Evolutionary conservation across 768 basidiomycete species (phyloP).

Genomic region (Lactifluus pinguis): DNA sequence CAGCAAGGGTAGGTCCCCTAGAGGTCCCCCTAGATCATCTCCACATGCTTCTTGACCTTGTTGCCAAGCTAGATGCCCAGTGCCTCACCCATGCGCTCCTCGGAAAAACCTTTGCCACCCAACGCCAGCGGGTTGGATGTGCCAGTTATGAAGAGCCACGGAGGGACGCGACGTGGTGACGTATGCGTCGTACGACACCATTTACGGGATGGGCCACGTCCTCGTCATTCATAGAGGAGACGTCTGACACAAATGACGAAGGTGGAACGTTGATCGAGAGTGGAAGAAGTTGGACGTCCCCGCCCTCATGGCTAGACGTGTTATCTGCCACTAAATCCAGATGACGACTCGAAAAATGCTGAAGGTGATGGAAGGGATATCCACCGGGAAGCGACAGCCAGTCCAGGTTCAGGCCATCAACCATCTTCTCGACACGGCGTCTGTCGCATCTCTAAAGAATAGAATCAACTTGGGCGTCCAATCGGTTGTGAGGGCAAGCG

Average conservation of each 20-base stretch:
- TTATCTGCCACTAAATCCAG: not conserved
- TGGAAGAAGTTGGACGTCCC: conserved; percentile 42
- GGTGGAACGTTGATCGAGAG: conserved; percentile 51
- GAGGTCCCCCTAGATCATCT: no score
- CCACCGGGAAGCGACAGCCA: conserved; percentile 39
- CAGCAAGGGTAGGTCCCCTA: no score
- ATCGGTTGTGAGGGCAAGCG: no score
- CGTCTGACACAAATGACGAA: conserved; percentile 41
- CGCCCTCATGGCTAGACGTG: conserved; percentile 26
- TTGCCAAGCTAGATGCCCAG: no score
- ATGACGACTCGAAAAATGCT: not conserved
- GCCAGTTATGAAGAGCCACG: conserved; percentile 23
- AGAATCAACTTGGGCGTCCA: no score
- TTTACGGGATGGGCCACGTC: conserved; percentile 36
- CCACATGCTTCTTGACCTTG: no score
- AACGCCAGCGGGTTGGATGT: conserved; percentile 29
- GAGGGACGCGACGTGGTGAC: conserved; percentile 47
- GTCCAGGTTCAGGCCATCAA: conserved; percentile 63
- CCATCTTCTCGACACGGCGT: conserved; percentile 62
- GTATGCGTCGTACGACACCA: conserved; percentile 42
- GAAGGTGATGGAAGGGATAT: conserved; percentile 6
- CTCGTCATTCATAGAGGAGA: conserved; percentile 32
- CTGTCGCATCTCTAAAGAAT: no score
- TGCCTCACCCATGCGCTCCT: no score
- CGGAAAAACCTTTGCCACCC: conserved; percentile 64